Evolutionary conservation across 148 eudicot genomes (phyloP), one percentile per base, ranked within the genome.

Genomic region (Cornus suecica): DNA sequence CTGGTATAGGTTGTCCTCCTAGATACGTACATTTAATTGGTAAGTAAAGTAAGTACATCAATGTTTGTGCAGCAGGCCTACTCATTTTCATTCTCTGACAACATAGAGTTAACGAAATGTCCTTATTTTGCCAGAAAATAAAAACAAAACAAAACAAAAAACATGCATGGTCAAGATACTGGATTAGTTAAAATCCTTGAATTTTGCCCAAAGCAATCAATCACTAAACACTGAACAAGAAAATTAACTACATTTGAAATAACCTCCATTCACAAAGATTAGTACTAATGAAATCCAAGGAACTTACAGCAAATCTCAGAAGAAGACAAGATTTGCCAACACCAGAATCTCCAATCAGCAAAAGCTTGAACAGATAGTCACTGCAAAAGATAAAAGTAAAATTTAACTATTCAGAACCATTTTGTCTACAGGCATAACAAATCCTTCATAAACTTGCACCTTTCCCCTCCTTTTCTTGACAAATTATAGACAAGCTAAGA

Each of bases 311-410:
- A 58, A 78, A 78, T 28, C 81, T 65, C 48, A 78, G 65, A 25
- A 78, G 81, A 24, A 78, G 81, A 67, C 81, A 78, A 66, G 82
- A 74, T 75, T 80, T 80, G 27, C 82, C 78, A 56, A 78, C 81
- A 25, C 81, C 81, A 24, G 81, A 78, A 78, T 78, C 81, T 72
- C 81, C 81, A 73, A 78, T 78, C 15, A 80, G 78, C 70, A 80
- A 74, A 41, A 79, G 82, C 69, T 79, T 79, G 78, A 79, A 79
- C 31, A 79, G 74, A 62, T 79, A 79, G 34, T 80, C 82, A 25
- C 82, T 80, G 77, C 70, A 63, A 69, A 65, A 62, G 26, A 73
- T 27, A 72, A 32, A 41, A 67, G 26, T 56, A 61, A 52, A 16
- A n/a, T 26, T 32, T 15, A 0, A 10, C 23, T 56, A 24, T 73